Conservation (phyloP, 1,139 yeast species). For the Blastobotrys apis region DNA sequence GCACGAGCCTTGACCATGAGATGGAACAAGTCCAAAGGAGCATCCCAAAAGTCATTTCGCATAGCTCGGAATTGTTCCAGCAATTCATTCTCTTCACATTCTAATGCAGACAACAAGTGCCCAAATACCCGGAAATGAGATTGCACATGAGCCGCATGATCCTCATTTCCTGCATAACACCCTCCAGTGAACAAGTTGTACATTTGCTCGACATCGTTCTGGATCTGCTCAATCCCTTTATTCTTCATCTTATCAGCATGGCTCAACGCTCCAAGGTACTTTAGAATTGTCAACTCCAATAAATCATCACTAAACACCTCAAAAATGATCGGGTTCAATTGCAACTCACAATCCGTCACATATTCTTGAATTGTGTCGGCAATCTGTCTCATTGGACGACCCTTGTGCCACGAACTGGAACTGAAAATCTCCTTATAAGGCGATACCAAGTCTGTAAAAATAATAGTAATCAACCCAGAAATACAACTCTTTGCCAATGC, state of each 20-base stretch:
- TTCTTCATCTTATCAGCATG: constrained; percentile 41
- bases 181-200: constrained; percentile 56
- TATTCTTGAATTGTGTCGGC: constrained; percentile 74
- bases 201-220: constrained; percentile 62
- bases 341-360: constrained; percentile 53
- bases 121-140: constrained; percentile 63
- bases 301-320: constrained; percentile 51
- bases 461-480: constrained; percentile 58
- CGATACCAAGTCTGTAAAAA: constrained; percentile 61
- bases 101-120: constrained; percentile 63
- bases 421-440: constrained; percentile 47
- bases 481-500: constrained; percentile 69
- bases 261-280: constrained; percentile 47
- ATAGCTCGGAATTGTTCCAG: constrained; percentile 60
- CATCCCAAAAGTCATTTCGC: constrained; percentile 61
- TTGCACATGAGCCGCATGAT: constrained; percentile 33
- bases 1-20: constrained; percentile 36
- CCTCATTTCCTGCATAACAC: constrained; percentile 36
- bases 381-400: constrained; percentile 52
- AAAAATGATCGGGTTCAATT: constrained; percentile 47
- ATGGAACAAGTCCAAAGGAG: constrained; percentile 40
- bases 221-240: constrained; percentile 57
- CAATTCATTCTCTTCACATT: constrained; percentile 42
- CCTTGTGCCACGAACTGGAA: constrained; percentile 39
- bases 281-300: constrained; percentile 46